phyloP scores from a whole-genome alignment of 306 rosid genomes.

The Myrica gale region DNA sequence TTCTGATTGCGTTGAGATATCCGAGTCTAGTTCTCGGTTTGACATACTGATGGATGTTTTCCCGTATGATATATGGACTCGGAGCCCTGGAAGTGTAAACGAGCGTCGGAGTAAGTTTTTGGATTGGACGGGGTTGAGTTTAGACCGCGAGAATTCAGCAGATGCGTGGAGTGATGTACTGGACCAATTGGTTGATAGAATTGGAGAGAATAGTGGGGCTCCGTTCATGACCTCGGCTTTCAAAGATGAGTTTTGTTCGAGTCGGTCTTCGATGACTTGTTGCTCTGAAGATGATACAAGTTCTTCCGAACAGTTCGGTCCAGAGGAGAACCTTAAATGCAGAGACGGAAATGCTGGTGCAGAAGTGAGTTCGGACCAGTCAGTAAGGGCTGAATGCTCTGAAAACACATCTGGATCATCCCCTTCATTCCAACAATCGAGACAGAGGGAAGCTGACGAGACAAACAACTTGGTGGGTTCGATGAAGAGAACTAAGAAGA shows the following conservation, averaged over 20 bases:
- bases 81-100: constrained; percentile 60
- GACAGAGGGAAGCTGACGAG: constrained; percentile 34
- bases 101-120: constrained; percentile 71
- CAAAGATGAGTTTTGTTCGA: constrained; percentile 59
- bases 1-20: constrained; percentile 34
- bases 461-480: constrained; percentile 1
- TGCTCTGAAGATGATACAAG: constrained; percentile 26
- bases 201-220: constrained; percentile 39
- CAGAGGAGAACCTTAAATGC: constrained; percentile 30
- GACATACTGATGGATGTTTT: constrained; percentile 33
- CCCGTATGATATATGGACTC: constrained; percentile 60
- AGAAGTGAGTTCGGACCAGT: constrained; percentile 32
- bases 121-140: constrained; percentile 56
- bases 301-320: constrained; percentile 37
- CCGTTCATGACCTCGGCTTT: constrained; percentile 36
- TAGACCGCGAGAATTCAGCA: constrained; percentile 35
- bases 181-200: constrained; percentile 43
- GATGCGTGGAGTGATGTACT: constrained; percentile 24
- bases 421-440: constrained; percentile 34
- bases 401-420: constrained; percentile 32
- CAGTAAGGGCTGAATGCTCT: constrained; percentile 30
- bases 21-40: constrained; percentile 29
- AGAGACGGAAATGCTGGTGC: constrained; percentile 32
- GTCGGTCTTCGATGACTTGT: constrained; percentile 52
- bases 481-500: constrained; percentile 39